Base-by-base conservation (phyloP, 2,329 filamentous ascomycete species). In the Trichoderma sp. region DNA sequence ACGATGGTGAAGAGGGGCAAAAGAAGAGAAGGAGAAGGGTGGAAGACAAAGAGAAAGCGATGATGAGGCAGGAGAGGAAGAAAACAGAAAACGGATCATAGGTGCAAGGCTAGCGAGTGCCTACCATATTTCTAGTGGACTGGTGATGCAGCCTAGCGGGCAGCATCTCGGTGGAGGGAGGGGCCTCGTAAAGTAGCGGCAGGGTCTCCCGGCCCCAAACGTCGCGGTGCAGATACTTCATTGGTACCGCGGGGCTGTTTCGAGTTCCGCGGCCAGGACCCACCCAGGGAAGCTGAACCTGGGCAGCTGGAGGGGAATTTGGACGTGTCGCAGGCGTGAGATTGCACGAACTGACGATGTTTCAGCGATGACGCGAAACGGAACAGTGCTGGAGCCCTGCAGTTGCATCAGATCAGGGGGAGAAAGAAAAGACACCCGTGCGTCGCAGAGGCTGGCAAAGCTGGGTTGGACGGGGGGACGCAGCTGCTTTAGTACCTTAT, bases 61-160 rank as follows among this genome's bases (percentile, higher is more conserved):
- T 24, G 45, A n/a, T n/a, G 43, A 52, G 44, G 21, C 47, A 50
- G 19, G 55, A 54, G 54, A 45, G 54, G 45, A 41, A 63, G 59
- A 51, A 52, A 39, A 48, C 59, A 63, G 59, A 28, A 24, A 24
- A 24, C 21, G 21, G 21, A 48, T 51, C 43, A 63, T 24, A 39
- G 45, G 47, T 39, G 47, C 21, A 28, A 21, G 24, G 44, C 51
- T 44, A 57, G 52, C 48, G 52, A 44, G 52, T 57, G 50, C 61
- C 61, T 64, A 64, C 61, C 52, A 43, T 64, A 64, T 56, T 55
- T 63, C 60, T 63, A 63, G 60, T 55, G 60, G 60, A 54, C 17
- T 64, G 61, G 61, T 64, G 61, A 50, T 64, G 61, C 17, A 56
- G 52, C 44, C 61, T 64, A 57, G 61, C 61, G 50, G 61, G 61